A percentile compares a stretch with the other conserved stretches of the same genome.
phyloP scores from a whole-genome alignment of 164 flowering plant species.

The Aristolochia contorta region DNA sequence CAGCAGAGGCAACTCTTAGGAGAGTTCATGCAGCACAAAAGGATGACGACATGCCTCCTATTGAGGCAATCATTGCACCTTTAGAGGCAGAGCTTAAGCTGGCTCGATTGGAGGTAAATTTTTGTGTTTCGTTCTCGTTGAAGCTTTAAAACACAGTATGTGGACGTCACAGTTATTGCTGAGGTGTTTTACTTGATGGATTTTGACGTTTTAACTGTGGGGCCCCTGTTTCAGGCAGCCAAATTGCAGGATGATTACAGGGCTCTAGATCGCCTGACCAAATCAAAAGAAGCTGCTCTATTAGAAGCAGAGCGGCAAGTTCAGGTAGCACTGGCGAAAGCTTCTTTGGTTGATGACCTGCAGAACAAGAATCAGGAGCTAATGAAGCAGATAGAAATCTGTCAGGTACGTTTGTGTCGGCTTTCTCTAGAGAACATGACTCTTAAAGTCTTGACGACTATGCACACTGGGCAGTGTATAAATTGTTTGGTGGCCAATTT shows the following conservation, averaged over 20 bases:
- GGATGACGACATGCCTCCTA: conserved; percentile 82
- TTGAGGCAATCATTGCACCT: conserved; percentile 72
- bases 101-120: conserved; percentile 49
- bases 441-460: background rate
- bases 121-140: background rate
- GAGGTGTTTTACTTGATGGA: background rate
- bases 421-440: background rate
- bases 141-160: background rate
- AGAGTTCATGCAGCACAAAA: conserved; percentile 80
- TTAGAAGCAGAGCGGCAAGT: conserved; percentile 66
- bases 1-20: conserved; percentile 77
- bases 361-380: conserved; percentile 73
- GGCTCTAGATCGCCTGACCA: conserved; percentile 67
- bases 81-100: conserved; percentile 73
- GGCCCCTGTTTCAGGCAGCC: conserved; percentile 12
- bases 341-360: conserved; percentile 67
- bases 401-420: conserved; percentile 42
- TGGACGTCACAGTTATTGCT: too few species aligned
- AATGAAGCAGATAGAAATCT: conserved; percentile 64
- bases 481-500: background rate
- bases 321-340: conserved; percentile 57
- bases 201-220: background rate
- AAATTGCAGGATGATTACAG: conserved; percentile 66
- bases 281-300: conserved; percentile 70
- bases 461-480: background rate